Conservation (phyloP, 495 filamentous ascomycete genomes). For the Lasiosphaeria ovina region DNA sequence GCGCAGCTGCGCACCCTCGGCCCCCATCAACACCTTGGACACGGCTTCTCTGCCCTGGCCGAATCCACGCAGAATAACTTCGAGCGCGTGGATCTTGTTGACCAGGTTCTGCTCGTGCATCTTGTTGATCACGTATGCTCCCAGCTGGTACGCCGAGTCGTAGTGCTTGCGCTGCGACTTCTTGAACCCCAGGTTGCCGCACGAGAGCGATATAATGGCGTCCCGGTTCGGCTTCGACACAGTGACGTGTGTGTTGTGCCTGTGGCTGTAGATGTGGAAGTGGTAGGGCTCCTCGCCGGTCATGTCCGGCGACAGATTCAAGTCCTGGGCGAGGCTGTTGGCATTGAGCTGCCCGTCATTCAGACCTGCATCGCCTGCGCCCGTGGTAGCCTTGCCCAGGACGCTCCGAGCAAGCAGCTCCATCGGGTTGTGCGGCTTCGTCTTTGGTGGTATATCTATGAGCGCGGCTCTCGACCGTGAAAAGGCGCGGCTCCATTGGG, state of each 20-base stretch:
- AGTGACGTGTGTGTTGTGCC: conserved; percentile 93
- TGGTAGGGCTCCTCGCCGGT: conserved; percentile 60
- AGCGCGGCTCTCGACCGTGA: conserved; percentile 32
- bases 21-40: conserved; percentile 81
- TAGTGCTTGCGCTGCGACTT: conserved; percentile 75
- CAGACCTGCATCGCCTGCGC: conserved; percentile 2
- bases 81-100: conserved; percentile 61
- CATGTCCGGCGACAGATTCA: conserved; percentile 21
- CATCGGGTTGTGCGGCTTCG: conserved; percentile 6
- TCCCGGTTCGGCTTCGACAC: conserved; percentile 76
- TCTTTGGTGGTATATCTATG: background rate
- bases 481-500: conserved; percentile 42
- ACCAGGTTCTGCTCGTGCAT: conserved; percentile 71
- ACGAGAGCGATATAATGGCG: conserved; percentile 68
- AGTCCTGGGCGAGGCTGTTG: conserved; percentile 16
- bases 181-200: conserved; percentile 83
- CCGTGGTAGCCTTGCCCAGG: background rate
- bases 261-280: conserved; percentile 79
- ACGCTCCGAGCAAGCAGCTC: conserved; percentile 8
- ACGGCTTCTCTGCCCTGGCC: conserved; percentile 83
- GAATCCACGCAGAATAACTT: conserved; percentile 80
- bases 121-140: conserved; percentile 70
- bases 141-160: conserved; percentile 91
- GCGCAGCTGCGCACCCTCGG: conserved; percentile 72
- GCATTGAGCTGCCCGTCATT: background rate